These are phyloP conservation scores for Russula vinacea DNA, from an alignment of 768 basidiomycete genomes.

Conservation along the genomic window DNA sequence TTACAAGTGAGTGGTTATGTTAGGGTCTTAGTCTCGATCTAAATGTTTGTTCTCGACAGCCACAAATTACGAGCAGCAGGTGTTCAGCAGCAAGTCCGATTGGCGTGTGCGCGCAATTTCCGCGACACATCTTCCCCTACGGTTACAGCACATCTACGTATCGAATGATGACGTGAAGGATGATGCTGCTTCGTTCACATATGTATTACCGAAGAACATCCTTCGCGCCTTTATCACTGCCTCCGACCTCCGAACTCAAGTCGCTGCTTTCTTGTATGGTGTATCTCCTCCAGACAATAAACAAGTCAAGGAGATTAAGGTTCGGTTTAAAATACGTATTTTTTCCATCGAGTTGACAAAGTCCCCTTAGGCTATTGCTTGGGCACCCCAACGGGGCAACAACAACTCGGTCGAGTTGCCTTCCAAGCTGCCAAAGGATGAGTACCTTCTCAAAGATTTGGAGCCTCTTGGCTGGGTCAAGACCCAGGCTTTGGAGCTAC, in stretches of 20 bases:
- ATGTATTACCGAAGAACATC: constrained; percentile 96
- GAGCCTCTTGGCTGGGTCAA: constrained; percentile 97
- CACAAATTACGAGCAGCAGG: constrained; percentile 95
- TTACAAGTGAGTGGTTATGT: constrained; percentile 64
- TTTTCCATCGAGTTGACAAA: constrained; percentile 7
- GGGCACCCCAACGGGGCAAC: constrained; percentile 95
- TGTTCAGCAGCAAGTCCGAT: constrained; percentile 99
- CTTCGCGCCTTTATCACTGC: constrained; percentile 90
- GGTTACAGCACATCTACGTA: constrained; percentile 97
- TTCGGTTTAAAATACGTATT: constrained; percentile 29
- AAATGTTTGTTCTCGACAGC: constrained; percentile 43
- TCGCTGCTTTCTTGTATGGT: constrained; percentile 92
- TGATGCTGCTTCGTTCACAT: constrained; percentile 91
- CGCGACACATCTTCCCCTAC: constrained; percentile 91
- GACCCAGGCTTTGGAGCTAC: constrained; percentile 90
- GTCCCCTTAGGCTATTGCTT: constrained; percentile 66
- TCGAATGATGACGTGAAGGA: constrained; percentile 99
- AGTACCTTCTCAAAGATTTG: constrained; percentile 90
- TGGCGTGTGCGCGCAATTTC: constrained; percentile 99
- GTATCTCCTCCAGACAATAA: constrained; percentile 92
- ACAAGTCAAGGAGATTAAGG: constrained; percentile 98
- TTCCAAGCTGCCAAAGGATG: constrained; percentile 84
- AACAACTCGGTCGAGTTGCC: constrained; percentile 95
- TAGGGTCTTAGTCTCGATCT: neutral
- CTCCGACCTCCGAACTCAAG: constrained; percentile 92